Conservation (phyloP, 345 rosid species). For the Mallotus nudiflorus region DNA sequence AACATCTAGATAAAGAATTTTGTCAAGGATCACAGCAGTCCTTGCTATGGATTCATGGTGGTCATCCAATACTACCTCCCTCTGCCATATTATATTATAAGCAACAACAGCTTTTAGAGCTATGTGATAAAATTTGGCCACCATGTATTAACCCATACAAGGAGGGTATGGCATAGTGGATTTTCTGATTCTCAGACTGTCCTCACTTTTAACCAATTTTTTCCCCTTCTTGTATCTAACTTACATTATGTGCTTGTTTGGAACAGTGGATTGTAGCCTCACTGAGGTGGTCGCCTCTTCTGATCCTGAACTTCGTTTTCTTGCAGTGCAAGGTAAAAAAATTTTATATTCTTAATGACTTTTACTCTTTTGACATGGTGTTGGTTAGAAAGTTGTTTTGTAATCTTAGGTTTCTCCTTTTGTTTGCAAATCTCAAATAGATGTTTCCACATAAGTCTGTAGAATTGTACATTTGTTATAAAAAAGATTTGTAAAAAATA, state of each 20-base stretch:
- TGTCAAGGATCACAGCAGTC: slow-evolving; percentile 53
- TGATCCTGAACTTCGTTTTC: slow-evolving; percentile 55
- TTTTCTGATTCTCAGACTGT: background rate
- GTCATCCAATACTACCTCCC: slow-evolving; percentile 77
- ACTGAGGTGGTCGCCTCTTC: slow-evolving; percentile 45
- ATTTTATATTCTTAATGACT: background rate
- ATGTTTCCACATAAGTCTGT: background rate
- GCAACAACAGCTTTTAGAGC: slow-evolving; percentile 53
- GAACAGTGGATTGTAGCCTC: slow-evolving; percentile 43
- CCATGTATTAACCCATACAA: slow-evolving; percentile 30
- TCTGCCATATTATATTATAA: slow-evolving; percentile 50
- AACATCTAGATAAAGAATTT: slow-evolving; percentile 47
- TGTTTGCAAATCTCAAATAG: no score
- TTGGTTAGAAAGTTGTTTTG: no score
- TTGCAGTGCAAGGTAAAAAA: slow-evolving; percentile 73
- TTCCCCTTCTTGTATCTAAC: slow-evolving; percentile 10
- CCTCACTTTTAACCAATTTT: background rate
- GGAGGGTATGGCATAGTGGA: slow-evolving; percentile 46
- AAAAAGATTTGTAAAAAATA: no score
- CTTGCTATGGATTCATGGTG: slow-evolving; percentile 86
- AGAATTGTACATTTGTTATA: background rate
- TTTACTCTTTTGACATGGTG: background rate
- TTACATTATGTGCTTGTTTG: slow-evolving; percentile 21
- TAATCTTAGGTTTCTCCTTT: no score
- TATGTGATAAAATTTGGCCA: slow-evolving; percentile 70